Evolutionary conservation across 192 early-diverging fungal species (phyloP).

Genomic region (Paraglomus occultum): DNA sequence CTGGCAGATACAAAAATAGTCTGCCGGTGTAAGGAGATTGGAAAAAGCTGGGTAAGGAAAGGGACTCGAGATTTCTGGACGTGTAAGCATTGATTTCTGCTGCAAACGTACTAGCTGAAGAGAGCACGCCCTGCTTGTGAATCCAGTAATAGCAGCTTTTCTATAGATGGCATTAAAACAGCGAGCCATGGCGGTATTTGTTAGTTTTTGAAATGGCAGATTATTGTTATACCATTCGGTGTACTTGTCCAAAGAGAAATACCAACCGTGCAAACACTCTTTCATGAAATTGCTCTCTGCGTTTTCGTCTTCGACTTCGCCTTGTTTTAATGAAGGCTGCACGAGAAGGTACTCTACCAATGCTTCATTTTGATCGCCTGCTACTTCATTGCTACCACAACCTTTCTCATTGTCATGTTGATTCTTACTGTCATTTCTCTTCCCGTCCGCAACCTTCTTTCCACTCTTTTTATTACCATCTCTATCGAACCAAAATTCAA

Average conservation of each 20-base stretch:
- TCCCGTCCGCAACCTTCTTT: not conserved
- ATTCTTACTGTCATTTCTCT: not conserved
- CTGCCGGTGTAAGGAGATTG: not conserved
- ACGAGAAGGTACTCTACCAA: slow-evolving; percentile 15
- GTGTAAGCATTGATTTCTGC: not conserved
- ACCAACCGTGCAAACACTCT: not conserved
- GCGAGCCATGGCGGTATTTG: not conserved
- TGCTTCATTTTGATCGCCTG: too few species aligned
- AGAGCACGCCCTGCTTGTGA: not conserved
- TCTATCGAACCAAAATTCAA: slow-evolving; percentile 24
- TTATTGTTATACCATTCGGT: slow-evolving; percentile 24
- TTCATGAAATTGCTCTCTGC: not conserved
- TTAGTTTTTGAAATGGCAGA: slow-evolving; percentile 15
- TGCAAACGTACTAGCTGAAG: not conserved
- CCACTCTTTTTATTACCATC: not conserved
- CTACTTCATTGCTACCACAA: not conserved
- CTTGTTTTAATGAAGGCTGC: not conserved
- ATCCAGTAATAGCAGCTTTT: not conserved
- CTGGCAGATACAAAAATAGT: slow-evolving; percentile 18
- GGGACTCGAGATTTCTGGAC: slow-evolving; percentile 1
- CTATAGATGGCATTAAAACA: not conserved
- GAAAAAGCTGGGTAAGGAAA: slow-evolving; percentile 16
- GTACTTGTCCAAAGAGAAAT: not conserved
- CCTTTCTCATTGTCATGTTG: not conserved
- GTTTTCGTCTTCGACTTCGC: slow-evolving; percentile 6